Conservation (phyloP, 768 basidiomycete genomes). For the Naganishia onofrii region DNA sequence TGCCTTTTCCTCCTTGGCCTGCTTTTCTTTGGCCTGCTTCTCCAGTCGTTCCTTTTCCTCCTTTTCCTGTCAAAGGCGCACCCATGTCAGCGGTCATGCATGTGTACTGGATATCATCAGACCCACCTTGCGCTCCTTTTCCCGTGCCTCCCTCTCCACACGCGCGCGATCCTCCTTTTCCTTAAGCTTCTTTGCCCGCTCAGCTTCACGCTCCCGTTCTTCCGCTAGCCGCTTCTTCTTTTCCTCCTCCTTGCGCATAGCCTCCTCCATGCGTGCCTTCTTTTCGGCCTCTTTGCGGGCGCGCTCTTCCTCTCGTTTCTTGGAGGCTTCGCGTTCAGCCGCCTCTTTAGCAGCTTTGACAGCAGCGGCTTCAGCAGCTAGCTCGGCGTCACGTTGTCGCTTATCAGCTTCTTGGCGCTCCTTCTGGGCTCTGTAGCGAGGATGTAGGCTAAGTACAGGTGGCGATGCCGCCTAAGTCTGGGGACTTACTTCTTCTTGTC, state of each 20-base stretch:
- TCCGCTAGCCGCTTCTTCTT: constrained; percentile 59
- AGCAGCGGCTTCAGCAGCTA: constrained; percentile 80
- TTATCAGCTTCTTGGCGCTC: constrained; percentile 87
- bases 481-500: constrained; percentile 85
- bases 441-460: constrained; percentile 14
- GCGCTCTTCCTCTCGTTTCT: constrained; percentile 85
- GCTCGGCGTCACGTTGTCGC: constrained; percentile 75
- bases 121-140: constrained; percentile 55
- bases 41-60: constrained; percentile 61
- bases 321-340: constrained; percentile 74
- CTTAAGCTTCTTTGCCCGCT: constrained; percentile 61
- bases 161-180: constrained; percentile 55
- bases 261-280: constrained; percentile 52
- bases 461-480: neutral
- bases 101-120: constrained; percentile 70
- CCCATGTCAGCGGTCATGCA: constrained; percentile 50
- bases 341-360: constrained; percentile 70
- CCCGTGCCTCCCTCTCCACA: constrained; percentile 49
- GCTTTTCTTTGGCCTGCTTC: constrained; percentile 58
- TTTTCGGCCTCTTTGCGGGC: constrained; percentile 66
- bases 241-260: constrained; percentile 78
- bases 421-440: constrained; percentile 72
- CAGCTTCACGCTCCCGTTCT: constrained; percentile 60
- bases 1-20: constrained; percentile 66
- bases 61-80: constrained; percentile 48